Evolutionary conservation across 768 basidiomycete genomes (phyloP), one percentile per base, ranked within the genome.

Genomic region (Mycena rebaudengoi): DNA sequence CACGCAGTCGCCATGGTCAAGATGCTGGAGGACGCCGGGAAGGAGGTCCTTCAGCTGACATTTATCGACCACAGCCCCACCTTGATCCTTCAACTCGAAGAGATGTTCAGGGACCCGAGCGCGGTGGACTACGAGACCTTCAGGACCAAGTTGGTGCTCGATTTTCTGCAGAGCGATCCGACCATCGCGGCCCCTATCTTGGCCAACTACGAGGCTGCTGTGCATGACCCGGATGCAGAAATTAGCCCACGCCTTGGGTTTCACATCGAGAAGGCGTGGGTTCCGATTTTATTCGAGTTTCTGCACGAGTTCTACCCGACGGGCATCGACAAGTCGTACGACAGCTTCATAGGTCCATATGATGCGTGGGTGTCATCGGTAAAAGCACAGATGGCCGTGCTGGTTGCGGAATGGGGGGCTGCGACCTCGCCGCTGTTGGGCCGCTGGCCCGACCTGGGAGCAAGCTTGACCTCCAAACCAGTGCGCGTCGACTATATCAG

Each of bases 371-470:
- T 65, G 12, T 55, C 40, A 6, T 60, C 64, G 12, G 35, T 60
- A 26, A 40, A 60, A 14, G 64, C 64, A 18, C 45, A 12, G 21
- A 21, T 51, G 21, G 5, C 46, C 12, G 35, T 65, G 5, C 20
- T 65, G 20, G 52, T 61, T 32, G 60, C 50, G 45, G 56, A 58
- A 40, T 35, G 48, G 32, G 40, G 58, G 40, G 58, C 49, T 37
- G 56, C 41, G 46, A 58, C 56, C 56, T 58, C 56, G 56, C 56
- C 56, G 35, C 50, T 39, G 35, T 43, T 55, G 52, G 64, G 64
- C 26, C 52, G 55, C 3, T 65, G 64, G 64, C 41, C 45, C 12
- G 64, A 65, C 54, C 48, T 65, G 30, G 64, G 64, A 32, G 64
- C 64, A 35, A 55, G 59, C 23, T 50, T 25, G 35, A 21, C 43